Evolutionary conservation across 2,329 filamentous ascomycete genomes (phyloP), one percentile per base, ranked within the genome.

Genomic region (Xylariaceae sp.): DNA sequence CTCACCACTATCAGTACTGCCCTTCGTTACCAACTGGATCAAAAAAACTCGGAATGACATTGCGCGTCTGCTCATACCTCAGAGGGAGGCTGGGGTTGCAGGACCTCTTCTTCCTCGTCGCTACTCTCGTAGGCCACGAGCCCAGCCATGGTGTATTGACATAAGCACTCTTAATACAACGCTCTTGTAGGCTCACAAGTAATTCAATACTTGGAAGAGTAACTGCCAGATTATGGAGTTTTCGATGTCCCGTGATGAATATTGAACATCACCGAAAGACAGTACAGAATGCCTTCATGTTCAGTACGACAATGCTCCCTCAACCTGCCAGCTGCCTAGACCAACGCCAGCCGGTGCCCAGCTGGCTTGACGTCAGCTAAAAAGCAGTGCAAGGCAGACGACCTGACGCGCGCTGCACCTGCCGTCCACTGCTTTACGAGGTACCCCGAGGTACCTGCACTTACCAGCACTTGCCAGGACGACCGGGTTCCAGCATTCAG

Each of bases 51-150:
- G 58, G 18, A 58, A 53, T 66, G 13, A 58, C 54, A 45, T 47
- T 13, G 23, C 61, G 53, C 61, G 53, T 57, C 63, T 59, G 57
- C 63, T 67, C 65, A 63, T 72, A 72, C 70, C 70, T 72, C 67
- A 67, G 58, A 34, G 60, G 65, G 52, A 5, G 64, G 59, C 41
- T 64, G 64, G 34, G 65, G 62, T 41, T 58, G 59, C 30, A 30
- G 23, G 23, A 68, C 61, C 56, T 69, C 70, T 54, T 72, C 69
- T 49, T 73, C 71, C 37, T 73, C 71, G 45, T 72, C 70, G 51
- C 70, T 72, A 51, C 71, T 73, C 51, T 70, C 70, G 52, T 73
- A 73, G 44, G 64, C 64, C 13, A 73, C 71, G 15, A 73, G 64
- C 45, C 66, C 69, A 17, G 63, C 64, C 67, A 70, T 68, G 41